A percentile compares a stretch with the other conserved stretches of the same genome.
phyloP scores from a whole-genome alignment of 2,329 filamentous ascomycete genomes.

The Aspergillus melleus region DNA sequence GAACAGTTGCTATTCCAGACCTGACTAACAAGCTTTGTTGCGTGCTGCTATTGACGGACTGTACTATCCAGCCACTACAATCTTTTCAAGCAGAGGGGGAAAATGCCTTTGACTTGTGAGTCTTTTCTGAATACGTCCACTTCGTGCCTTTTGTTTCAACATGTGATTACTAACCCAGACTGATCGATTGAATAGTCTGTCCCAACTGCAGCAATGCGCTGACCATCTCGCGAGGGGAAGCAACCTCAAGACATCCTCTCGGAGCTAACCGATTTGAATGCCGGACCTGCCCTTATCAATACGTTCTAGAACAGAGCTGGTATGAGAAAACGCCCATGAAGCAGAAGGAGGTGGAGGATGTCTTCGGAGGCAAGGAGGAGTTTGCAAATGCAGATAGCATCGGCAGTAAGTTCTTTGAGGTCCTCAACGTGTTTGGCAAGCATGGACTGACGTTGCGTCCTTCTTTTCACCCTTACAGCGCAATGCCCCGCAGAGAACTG shows the following conservation, averaged over 20 bases:
- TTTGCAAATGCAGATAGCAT: constrained; percentile 92
- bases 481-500: constrained; percentile 83
- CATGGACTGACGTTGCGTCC: constrained; percentile 12
- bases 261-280: constrained; percentile 84
- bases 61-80: background rate
- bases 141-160: background rate
- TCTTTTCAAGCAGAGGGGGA: background rate
- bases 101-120: constrained; percentile 43
- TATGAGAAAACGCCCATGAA: constrained; percentile 79
- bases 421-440: background rate
- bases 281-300: constrained; percentile 91
- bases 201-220: constrained; percentile 52
- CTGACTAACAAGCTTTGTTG: background rate
- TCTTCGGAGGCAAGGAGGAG: constrained; percentile 82
- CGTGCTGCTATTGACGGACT: constrained; percentile 1
- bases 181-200: constrained; percentile 39
- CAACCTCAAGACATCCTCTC: constrained; percentile 38
- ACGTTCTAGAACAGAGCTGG: constrained; percentile 74
- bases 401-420: constrained; percentile 47
- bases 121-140: background rate
- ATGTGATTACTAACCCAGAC: constrained; percentile 17
- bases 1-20: background rate
- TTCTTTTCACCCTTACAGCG: constrained; percentile 45
- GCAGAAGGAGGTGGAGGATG: constrained; percentile 83
- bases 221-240: constrained; percentile 45